A percentile compares a stretch with the other conserved stretches of the same genome.
These are phyloP conservation scores for Eremomyces bilateralis DNA, from an alignment of 495 filamentous ascomycete genomes.

Conservation along the genomic window DNA sequence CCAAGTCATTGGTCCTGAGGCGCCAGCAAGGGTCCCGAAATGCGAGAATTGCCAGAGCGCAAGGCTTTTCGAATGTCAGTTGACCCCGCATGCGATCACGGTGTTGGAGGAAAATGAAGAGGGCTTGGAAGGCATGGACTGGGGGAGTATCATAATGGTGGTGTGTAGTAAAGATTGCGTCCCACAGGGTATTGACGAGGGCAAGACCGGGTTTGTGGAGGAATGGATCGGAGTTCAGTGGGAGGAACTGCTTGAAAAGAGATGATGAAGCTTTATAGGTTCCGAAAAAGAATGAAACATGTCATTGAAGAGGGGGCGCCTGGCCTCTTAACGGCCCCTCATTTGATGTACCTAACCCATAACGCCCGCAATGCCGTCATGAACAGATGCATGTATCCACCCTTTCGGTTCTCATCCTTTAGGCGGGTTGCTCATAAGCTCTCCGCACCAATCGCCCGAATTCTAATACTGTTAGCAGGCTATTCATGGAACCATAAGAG, in stretches of 20 bases:
- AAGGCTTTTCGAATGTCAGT: slow-evolving; percentile 78
- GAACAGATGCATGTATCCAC: too few relatives aligned
- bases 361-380: too few relatives aligned
- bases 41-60: slow-evolving; percentile 53
- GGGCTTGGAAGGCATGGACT: slow-evolving; percentile 85
- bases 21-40: slow-evolving; percentile 34
- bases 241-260: slow-evolving; percentile 38
- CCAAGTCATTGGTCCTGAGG: slow-evolving; percentile 4
- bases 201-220: slow-evolving; percentile 49
- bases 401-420: too few relatives aligned
- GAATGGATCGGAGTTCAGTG: slow-evolving; percentile 97
- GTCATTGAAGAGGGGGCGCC: too few relatives aligned
- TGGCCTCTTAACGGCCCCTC: too few relatives aligned
- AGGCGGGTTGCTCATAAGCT: too few relatives aligned
- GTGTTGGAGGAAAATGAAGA: slow-evolving; percentile 66
- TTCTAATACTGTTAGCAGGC: too few relatives aligned
- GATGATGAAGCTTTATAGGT: neutral
- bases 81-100: slow-evolving; percentile 74
- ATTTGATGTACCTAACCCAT: too few relatives aligned
- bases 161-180: slow-evolving; percentile 59
- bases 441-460: too few relatives aligned
- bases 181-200: slow-evolving; percentile 23
- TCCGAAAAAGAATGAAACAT: neutral
- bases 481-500: slow-evolving; percentile 1
- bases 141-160: slow-evolving; percentile 85